A percentile compares a stretch with the other conserved stretches of the same genome.
Conservation (phyloP, 2,329 filamentous ascomycete species). For the Didymella keratinophila region DNA sequence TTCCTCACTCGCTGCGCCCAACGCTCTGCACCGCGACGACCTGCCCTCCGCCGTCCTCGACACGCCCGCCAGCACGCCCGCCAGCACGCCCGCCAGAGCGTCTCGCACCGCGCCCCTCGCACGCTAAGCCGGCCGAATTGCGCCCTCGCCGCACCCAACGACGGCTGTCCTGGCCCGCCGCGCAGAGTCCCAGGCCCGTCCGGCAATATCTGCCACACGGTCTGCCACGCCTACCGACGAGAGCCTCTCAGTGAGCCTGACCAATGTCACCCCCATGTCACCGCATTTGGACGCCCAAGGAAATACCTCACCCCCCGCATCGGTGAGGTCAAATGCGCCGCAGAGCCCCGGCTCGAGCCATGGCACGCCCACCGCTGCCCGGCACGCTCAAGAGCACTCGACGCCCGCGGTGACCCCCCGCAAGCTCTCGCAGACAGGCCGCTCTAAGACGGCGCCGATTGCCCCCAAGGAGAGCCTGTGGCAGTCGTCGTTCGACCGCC, state of each 20-base stretch:
- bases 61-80: slow-evolving; percentile 11
- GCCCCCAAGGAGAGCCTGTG: slow-evolving; percentile 44
- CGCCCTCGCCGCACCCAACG: slow-evolving; percentile 20
- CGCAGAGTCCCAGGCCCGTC: slow-evolving; percentile 27
- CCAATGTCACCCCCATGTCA: slow-evolving; percentile 57
- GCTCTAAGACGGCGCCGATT: slow-evolving; percentile 50
- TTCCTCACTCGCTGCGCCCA: slow-evolving; percentile 33
- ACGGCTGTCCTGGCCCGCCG: slow-evolving; percentile 31
- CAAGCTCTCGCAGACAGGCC: slow-evolving; percentile 47
- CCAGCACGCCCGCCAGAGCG: slow-evolving; percentile 25
- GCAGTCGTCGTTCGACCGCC: slow-evolving; percentile 51
- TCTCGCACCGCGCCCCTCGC: slow-evolving; percentile 27
- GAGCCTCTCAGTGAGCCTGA: slow-evolving; percentile 42
- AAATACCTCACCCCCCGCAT: slow-evolving; percentile 52
- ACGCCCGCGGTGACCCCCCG: slow-evolving; percentile 40
- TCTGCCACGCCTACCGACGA: slow-evolving; percentile 40
- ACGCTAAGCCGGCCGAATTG: slow-evolving; percentile 26
- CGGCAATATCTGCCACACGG: slow-evolving; percentile 47
- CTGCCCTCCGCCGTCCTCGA: neutral
- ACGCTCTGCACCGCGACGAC: slow-evolving; percentile 9
- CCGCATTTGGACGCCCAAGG: slow-evolving; percentile 47
- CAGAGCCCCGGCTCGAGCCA: slow-evolving; percentile 30
- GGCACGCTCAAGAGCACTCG: slow-evolving; percentile 10
- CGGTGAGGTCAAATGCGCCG: slow-evolving; percentile 50
- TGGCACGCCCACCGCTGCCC: slow-evolving; percentile 23